phyloP scores from a whole-genome alignment of 179 eudicot species.

The Vitellaria paradoxa region DNA sequence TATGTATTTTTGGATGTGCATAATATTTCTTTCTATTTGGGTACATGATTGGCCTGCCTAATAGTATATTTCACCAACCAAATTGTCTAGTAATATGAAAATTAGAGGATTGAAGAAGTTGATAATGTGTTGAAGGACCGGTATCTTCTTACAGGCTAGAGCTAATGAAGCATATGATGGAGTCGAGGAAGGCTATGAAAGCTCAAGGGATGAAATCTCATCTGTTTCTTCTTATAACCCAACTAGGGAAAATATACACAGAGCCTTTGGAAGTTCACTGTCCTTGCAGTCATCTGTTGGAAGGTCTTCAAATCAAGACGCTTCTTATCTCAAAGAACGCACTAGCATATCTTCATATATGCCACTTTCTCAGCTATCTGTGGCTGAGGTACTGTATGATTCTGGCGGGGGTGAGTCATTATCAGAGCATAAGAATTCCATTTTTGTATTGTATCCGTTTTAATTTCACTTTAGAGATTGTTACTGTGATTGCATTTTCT shows the following conservation, averaged over 20 bases:
- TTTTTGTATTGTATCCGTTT: background rate
- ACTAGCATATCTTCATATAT: conserved; percentile 37
- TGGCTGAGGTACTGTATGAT: conserved; percentile 79
- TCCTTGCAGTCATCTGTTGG: conserved; percentile 74
- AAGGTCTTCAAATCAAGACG: conserved; percentile 64
- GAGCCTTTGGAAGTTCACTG: conserved; percentile 74
- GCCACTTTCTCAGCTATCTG: conserved; percentile 46
- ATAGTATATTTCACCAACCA: background rate
- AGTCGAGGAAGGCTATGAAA: conserved; percentile 89
- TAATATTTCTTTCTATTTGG: background rate
- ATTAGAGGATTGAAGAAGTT: background rate
- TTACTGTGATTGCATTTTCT: background rate
- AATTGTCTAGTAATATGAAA: background rate
- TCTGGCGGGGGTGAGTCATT: conserved; percentile 61
- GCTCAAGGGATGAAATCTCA: conserved; percentile 82
- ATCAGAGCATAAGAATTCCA: background rate
- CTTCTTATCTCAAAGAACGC: conserved; percentile 60
- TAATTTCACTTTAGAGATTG: background rate
- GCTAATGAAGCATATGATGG: conserved; percentile 77
- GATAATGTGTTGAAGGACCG: conserved; percentile 11
- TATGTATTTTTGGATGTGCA: background rate
- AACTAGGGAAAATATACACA: conserved; percentile 57
- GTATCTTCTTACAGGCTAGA: conserved; percentile 54
- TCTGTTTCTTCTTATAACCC: conserved; percentile 93
- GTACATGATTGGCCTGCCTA: background rate